Conservation (phyloP, 495 filamentous ascomycete species). For the Penicillium paxilli region DNA sequence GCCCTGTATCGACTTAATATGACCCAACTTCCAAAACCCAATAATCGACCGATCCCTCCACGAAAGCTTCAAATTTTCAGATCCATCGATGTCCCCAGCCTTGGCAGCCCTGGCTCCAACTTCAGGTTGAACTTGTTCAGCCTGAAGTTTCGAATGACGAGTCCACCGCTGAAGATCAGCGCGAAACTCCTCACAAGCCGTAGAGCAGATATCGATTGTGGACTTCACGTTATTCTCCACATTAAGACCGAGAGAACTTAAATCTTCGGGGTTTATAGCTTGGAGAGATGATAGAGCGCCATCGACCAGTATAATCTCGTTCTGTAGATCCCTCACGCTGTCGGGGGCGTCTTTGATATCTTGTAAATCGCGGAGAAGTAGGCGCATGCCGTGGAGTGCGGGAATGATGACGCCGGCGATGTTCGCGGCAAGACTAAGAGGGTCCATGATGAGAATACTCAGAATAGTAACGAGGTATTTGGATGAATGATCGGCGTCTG, state of each 20-base stretch:
- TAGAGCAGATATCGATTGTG: slow-evolving; percentile 25
- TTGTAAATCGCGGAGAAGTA: slow-evolving; percentile 37
- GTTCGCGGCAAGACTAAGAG: slow-evolving; percentile 36
- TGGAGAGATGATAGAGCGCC: slow-evolving; percentile 33
- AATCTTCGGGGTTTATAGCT: slow-evolving; percentile 32
- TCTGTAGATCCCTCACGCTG: slow-evolving; percentile 28
- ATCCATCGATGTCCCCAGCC: too few relatives aligned
- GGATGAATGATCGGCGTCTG: too few relatives aligned
- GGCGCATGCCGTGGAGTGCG: slow-evolving; percentile 34
- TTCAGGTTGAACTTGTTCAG: too few relatives aligned
- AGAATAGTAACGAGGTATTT: neutral
- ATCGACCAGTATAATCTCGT: slow-evolving; percentile 31
- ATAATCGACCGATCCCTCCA: slow-evolving; percentile 6
- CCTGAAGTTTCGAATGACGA: slow-evolving; percentile 8
- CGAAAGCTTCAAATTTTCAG: slow-evolving; percentile 1
- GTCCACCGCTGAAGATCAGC: slow-evolving; percentile 13
- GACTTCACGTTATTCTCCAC: slow-evolving; percentile 29
- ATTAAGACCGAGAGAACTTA: slow-evolving; percentile 30
- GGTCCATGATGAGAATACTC: slow-evolving; percentile 30
- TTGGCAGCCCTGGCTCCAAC: too few relatives aligned
- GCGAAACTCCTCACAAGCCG: slow-evolving; percentile 27
- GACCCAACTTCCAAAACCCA: slow-evolving; percentile 9
- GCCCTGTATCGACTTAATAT: slow-evolving; percentile 6
- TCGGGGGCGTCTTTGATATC: slow-evolving; percentile 39
- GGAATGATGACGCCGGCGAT: slow-evolving; percentile 35